These are phyloP conservation scores for Gossypium longicalyx DNA, from an alignment of 345 rosid species.

Conservation along the genomic window DNA sequence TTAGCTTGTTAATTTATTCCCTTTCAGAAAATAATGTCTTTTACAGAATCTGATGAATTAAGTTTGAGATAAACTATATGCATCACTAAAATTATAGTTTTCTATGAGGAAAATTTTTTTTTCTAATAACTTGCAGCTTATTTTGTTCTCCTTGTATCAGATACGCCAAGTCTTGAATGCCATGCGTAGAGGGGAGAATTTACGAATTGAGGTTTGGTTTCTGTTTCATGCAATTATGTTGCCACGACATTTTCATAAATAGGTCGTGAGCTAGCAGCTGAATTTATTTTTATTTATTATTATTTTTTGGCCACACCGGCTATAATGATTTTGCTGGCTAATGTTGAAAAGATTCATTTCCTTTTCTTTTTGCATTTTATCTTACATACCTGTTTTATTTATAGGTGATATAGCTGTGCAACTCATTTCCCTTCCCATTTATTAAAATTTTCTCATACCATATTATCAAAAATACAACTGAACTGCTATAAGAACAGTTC, in stretches of 20 bases:
- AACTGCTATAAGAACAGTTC: not conserved
- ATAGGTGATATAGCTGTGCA: not conserved
- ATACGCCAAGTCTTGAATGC: conserved; percentile 78
- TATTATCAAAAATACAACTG: not conserved
- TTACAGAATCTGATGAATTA: not conserved
- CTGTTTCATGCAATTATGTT: conserved; percentile 15
- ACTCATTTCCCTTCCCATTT: not conserved
- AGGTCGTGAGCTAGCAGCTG: not conserved
- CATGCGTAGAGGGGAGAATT: conserved; percentile 73
- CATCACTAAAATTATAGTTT: not conserved
- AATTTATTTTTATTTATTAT: not conserved
- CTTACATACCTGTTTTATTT: not conserved
- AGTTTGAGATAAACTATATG: not conserved
- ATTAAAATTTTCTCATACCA: not conserved
- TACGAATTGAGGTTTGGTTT: conserved; percentile 65
- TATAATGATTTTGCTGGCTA: conserved; percentile 4
- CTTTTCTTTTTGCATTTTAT: not conserved
- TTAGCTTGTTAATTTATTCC: not conserved
- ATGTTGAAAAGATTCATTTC: not conserved
- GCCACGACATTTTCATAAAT: not conserved
- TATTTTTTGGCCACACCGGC: not conserved
- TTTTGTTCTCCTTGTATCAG: conserved; percentile 42
- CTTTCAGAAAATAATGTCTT: not conserved
- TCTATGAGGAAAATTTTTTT: too few relatives aligned
- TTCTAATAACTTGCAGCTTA: not conserved